Evolutionary conservation across 2,329 filamentous ascomycete species (phyloP).

Genomic region (Xylogone sp.): DNA sequence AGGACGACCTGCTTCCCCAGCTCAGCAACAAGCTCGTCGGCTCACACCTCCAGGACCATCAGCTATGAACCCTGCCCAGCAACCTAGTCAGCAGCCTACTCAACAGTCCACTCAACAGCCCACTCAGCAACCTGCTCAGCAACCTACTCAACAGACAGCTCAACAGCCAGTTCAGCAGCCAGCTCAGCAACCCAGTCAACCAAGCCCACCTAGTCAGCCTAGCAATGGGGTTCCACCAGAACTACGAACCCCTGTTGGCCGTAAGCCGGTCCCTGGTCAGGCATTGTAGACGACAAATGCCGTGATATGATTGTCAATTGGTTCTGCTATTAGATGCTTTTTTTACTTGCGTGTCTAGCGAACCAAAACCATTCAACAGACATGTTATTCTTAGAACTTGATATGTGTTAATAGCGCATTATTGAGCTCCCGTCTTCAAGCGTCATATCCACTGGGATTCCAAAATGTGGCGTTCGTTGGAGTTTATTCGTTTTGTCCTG

Average conservation of each 20-base stretch:
- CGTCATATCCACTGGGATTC: neutral
- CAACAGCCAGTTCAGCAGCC: constrained; percentile 22
- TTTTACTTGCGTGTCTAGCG: too few relatives aligned
- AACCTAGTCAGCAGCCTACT: too few relatives aligned
- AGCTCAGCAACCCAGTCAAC: constrained; percentile 7
- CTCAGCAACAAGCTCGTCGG: constrained; percentile 15
- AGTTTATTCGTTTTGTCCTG: neutral
- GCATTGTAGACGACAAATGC: constrained; percentile 18
- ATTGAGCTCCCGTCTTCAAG: neutral
- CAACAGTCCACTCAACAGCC: too few relatives aligned
- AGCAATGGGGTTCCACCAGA: constrained; percentile 9
- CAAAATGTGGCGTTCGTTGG: neutral
- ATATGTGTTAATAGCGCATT: neutral
- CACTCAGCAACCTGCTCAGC: constrained; percentile 18
- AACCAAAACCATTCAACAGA: neutral
- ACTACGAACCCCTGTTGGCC: constrained; percentile 5
- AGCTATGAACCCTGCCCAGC: constrained; percentile 18
- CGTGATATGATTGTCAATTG: neutral
- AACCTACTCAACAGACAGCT: constrained; percentile 14
- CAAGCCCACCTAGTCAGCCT: constrained; percentile 12
- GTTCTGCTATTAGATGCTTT: neutral
- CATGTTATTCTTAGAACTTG: neutral
- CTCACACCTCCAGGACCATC: constrained; percentile 20
- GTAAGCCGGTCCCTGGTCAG: constrained; percentile 29
- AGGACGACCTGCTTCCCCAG: constrained; percentile 16